Evolutionary conservation across 768 basidiomycete species (phyloP).

Genomic region (Pleurotus salmoneostramineus): DNA sequence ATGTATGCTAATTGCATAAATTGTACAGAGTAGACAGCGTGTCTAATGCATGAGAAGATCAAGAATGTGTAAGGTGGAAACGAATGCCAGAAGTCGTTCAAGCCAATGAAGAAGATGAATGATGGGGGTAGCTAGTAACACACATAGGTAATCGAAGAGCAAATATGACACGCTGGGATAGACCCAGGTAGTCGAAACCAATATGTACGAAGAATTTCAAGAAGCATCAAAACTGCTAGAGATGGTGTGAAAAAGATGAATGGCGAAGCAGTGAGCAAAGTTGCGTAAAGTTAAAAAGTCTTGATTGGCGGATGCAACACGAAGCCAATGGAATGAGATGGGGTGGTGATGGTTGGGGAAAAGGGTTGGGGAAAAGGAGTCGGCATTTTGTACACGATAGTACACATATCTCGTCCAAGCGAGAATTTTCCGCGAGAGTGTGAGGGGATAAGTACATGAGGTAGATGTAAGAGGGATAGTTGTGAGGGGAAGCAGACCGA

Average conservation of each 20-base stretch:
- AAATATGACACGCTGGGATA: neutral
- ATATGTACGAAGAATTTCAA: neutral
- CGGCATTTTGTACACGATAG: conserved; percentile 8
- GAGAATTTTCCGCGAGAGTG: conserved; percentile 23
- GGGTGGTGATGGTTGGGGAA: conserved; percentile 1
- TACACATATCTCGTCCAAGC: conserved; percentile 35
- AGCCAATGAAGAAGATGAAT: neutral
- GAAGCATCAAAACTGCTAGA: conserved; percentile 3
- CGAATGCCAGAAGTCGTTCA: neutral
- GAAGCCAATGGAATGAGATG: neutral
- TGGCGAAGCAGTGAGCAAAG: conserved; percentile 4
- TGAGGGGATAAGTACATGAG: neutral
- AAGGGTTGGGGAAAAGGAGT: neutral
- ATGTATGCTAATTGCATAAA: neutral
- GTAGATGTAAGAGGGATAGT: too few species aligned
- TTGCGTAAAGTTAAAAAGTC: neutral
- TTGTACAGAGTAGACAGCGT: neutral
- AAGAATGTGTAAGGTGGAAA: neutral
- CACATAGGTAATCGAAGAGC: neutral
- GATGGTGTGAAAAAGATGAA: conserved; percentile 1
- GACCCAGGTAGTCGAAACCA: neutral
- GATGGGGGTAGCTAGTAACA: neutral
- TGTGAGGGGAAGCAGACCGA: neutral
- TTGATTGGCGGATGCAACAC: neutral
- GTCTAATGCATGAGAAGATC: neutral